Evolutionary conservation across 2,329 filamentous ascomycete genomes (phyloP), one percentile per base, ranked within the genome.

Genomic region (Cercospora canescens): DNA sequence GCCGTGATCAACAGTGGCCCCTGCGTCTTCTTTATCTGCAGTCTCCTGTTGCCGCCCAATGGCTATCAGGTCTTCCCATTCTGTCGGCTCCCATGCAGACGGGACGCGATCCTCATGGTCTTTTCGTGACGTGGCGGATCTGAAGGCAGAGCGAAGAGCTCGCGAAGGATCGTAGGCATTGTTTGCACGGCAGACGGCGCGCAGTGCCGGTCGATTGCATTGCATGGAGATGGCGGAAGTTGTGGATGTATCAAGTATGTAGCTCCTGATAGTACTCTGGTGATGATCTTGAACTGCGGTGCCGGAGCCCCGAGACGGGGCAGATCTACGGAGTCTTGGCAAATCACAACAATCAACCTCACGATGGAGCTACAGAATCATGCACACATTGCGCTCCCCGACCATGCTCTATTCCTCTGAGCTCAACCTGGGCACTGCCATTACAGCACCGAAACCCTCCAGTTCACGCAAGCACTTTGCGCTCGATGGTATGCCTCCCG

Each of bases 151-250:
- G 28, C 65, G 66, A 9, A 75, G 67, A 16, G 72, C 72, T 52
- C 62, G 59, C n/a, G 57, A 50, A 6, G 65, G 35, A 55, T 65
- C 68, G 69, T 71, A 75, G 14, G 73, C 72, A 66, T 74, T 74
- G 37, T 34, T 60, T 4, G 68, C 68, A 48, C 59, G 55, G 59
- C 72, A 75, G 12, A 64, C 63, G 30, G 60, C 55, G 60, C 70
- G 71, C 63, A 50, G 52, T 32, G 59, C 21, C 21, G 28, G 34
- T 54, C 62, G 65, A 35, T 37, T 41, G 60, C 65, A 66, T 70
- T 69, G 70, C 70, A 71, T 71, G 62, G 24, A 52, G 24, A 7
- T 52, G 45, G n/a, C 28, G 21, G 45, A 52, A 28, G 45, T 16
- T 30, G 45, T 30, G 45, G 14, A 66, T 63, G 63, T 35, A 14